phyloP scores from a whole-genome alignment of 345 rosid species.

The Brassica juncea region DNA sequence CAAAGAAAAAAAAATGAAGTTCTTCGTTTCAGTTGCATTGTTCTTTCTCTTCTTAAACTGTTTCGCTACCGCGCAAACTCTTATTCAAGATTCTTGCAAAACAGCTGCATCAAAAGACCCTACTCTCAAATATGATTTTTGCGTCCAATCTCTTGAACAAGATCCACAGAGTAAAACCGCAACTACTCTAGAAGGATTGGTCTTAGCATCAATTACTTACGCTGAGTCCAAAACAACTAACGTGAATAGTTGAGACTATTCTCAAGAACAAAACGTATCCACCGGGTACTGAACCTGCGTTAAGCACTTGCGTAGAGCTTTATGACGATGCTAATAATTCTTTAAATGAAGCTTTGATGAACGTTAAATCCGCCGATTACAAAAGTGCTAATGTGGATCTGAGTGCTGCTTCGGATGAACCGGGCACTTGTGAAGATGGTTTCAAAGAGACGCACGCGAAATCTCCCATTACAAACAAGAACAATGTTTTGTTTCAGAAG shows the following conservation, averaged over 20 bases:
- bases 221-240: constrained; percentile 37
- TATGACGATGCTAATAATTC: constrained; percentile 34
- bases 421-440: not conserved
- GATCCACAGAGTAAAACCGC: constrained; percentile 41
- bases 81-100: constrained; percentile 35
- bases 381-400: not conserved
- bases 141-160: constrained; percentile 35
- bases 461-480: constrained; percentile 41
- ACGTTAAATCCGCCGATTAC: not conserved
- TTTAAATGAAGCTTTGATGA: not conserved
- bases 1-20: not conserved
- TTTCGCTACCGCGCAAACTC: constrained; percentile 15
- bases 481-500: constrained; percentile 38
- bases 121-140: constrained; percentile 35
- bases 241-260: constrained; percentile 31
- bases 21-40: not conserved
- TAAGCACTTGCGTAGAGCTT: constrained; percentile 46
- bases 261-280: not conserved
- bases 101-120: constrained; percentile 43
- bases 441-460: not conserved
- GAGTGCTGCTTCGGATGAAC: constrained; percentile 10
- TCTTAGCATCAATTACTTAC: constrained; percentile 18
- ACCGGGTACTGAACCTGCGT: constrained; percentile 6
- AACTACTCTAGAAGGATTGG: constrained; percentile 28
- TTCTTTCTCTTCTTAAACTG: constrained; percentile 7